phyloP scores from a whole-genome alignment of 805 yeast species.

The Kuraishia ogatae region DNA sequence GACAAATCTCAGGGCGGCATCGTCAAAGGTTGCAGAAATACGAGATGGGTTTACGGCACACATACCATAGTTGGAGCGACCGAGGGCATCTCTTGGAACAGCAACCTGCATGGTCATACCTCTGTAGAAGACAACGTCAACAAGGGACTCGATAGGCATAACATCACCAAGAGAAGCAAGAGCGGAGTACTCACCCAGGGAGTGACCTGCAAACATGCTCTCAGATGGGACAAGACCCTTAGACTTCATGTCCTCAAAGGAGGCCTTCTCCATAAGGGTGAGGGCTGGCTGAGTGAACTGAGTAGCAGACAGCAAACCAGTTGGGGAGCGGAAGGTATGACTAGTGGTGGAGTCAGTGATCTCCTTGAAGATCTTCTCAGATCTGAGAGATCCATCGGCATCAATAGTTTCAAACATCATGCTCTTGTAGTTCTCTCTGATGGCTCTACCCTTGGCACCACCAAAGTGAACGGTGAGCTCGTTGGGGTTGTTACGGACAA shows the following conservation, averaged over 20 bases:
- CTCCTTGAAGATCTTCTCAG: slow-evolving; percentile 93
- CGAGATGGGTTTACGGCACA: slow-evolving; percentile 97
- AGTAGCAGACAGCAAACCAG: slow-evolving; percentile 94
- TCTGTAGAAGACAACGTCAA: slow-evolving; percentile 97
- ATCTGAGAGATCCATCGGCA: slow-evolving; percentile 70
- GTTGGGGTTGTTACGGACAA: slow-evolving; percentile 92
- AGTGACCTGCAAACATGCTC: slow-evolving; percentile 97
- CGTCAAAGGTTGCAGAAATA: slow-evolving; percentile 79
- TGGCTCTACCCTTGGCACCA: slow-evolving; percentile 93
- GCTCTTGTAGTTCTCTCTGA: slow-evolving; percentile 87
- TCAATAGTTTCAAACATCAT: slow-evolving; percentile 97
- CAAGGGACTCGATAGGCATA: slow-evolving; percentile 96
- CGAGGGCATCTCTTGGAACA: slow-evolving; percentile 91
- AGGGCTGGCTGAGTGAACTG: slow-evolving; percentile 99
- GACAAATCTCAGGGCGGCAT: slow-evolving; percentile 89
- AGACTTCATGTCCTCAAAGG: slow-evolving; percentile 94
- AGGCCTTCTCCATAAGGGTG: slow-evolving; percentile 98
- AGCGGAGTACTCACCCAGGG: slow-evolving; percentile 98
- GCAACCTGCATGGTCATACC: slow-evolving; percentile 99
- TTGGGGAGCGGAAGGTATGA: slow-evolving; percentile 83
- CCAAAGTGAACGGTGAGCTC: slow-evolving; percentile 95
- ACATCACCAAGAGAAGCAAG: slow-evolving; percentile 95
- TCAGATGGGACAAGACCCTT: slow-evolving; percentile 93
- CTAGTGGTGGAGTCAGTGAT: slow-evolving; percentile 77
- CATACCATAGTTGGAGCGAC: slow-evolving; percentile 99